Evolutionary conservation across 1,284 basidiomycete genomes (phyloP).

Genomic region (Rhizoctonia solani): DNA sequence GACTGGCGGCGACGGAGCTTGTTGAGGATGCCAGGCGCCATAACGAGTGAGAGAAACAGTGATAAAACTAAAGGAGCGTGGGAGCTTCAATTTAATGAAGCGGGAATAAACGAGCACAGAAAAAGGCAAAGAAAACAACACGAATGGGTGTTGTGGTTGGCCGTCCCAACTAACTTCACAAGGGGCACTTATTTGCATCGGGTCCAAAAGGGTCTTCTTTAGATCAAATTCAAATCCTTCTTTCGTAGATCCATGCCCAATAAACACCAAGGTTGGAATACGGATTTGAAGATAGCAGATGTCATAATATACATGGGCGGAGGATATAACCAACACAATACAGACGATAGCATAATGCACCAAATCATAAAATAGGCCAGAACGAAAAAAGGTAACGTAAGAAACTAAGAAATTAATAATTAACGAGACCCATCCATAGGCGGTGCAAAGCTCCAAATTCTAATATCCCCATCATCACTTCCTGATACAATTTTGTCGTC

Average conservation of each 20-base stretch:
- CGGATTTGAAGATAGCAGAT: too few species aligned
- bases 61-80: conserved; percentile 28
- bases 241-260: too few species aligned
- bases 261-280: too few species aligned
- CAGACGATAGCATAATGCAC: neutral
- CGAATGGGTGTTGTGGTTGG: neutral
- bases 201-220: conserved; percentile 12
- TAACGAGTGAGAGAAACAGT: neutral
- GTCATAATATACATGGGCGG: too few species aligned
- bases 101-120: too few species aligned
- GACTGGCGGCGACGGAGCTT: conserved; percentile 25
- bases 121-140: conserved; percentile 1
- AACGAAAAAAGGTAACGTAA: neutral
- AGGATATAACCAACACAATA: neutral
- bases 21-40: conserved; percentile 1
- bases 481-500: conserved; percentile 97
- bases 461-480: conserved; percentile 83
- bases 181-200: conserved; percentile 15
- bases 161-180: neutral
- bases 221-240: conserved; percentile 12
- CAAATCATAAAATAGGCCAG: neutral
- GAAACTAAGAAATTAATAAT: neutral
- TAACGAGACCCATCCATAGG: conserved; percentile 34
- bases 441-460: conserved; percentile 81
- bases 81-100: conserved; percentile 6